phyloP scores from a whole-genome alignment of 331 rosid genomes.

The Quercus tomentella region DNA sequence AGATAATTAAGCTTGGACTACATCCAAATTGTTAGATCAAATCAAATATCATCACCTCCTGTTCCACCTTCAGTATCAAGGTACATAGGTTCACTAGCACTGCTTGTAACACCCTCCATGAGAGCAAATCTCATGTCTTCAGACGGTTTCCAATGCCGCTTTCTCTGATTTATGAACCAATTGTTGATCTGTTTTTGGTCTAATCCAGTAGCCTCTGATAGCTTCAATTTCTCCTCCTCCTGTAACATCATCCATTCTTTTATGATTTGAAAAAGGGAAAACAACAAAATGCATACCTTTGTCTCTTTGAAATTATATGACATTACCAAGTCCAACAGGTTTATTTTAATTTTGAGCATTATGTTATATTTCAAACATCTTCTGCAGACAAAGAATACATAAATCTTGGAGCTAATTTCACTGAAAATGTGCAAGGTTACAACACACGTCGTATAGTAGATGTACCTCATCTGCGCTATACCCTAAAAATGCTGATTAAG shows the following conservation, averaged over 20 bases:
- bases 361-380: background rate
- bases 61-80: background rate
- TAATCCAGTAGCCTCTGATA: constrained; percentile 55
- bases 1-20: background rate
- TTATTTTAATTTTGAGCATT: background rate
- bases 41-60: background rate
- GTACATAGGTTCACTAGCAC: constrained; percentile 22
- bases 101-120: constrained; percentile 35
- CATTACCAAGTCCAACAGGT: background rate
- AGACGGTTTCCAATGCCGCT: constrained; percentile 84
- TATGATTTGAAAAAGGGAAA: background rate
- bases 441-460: too few relatives aligned
- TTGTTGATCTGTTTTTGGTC: constrained; percentile 77
- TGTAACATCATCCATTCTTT: background rate
- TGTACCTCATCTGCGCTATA: too few relatives aligned
- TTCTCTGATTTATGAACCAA: constrained; percentile 87
- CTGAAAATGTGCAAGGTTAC: background rate
- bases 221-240: constrained; percentile 71
- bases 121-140: constrained; percentile 56
- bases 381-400: background rate
- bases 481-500: too few relatives aligned
- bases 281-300: background rate
- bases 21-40: background rate
- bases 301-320: background rate
- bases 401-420: background rate